Conservation (phyloP, 345 rosid genomes). For the Murraya koenigii region DNA sequence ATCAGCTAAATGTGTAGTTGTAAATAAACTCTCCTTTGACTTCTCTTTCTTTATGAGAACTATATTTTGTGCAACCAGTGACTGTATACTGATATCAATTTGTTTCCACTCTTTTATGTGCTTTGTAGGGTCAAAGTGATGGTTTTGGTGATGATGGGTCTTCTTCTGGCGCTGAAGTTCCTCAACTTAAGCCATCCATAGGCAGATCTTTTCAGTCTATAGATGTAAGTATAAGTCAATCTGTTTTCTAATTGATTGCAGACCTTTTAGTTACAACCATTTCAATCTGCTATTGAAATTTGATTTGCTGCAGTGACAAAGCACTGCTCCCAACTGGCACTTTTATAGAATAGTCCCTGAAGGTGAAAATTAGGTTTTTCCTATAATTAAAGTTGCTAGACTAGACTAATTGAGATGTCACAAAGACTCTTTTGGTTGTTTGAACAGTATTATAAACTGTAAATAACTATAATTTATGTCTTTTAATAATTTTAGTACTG, state of each 20-base stretch:
- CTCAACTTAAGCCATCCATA: constrained; percentile 44
- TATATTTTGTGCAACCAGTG: not conserved
- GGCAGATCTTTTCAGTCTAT: constrained; percentile 43
- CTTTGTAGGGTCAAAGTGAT: constrained; percentile 37
- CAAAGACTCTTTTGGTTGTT: not conserved
- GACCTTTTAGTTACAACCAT: not conserved
- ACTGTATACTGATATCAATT: not conserved
- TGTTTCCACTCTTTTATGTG: not conserved
- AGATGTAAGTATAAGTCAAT: constrained; percentile 38
- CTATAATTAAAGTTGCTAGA: not conserved
- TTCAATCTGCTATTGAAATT: not conserved
- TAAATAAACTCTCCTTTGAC: not conserved
- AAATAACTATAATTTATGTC: not conserved
- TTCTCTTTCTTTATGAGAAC: not conserved
- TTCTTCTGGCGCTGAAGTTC: constrained; percentile 44
- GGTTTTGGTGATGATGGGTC: constrained; percentile 40
- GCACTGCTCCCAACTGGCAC: not conserved
- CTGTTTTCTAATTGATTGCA: constrained; percentile 5
- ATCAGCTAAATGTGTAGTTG: not conserved
- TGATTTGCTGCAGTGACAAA: not conserved
- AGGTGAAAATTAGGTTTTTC: not conserved
- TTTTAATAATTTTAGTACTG: not conserved
- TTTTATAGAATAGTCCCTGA: not conserved
- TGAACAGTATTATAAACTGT: not conserved
- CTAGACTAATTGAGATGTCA: not conserved